Evolutionary conservation across 495 filamentous ascomycete genomes (phyloP).

Genomic region (Peziza echinospora): DNA sequence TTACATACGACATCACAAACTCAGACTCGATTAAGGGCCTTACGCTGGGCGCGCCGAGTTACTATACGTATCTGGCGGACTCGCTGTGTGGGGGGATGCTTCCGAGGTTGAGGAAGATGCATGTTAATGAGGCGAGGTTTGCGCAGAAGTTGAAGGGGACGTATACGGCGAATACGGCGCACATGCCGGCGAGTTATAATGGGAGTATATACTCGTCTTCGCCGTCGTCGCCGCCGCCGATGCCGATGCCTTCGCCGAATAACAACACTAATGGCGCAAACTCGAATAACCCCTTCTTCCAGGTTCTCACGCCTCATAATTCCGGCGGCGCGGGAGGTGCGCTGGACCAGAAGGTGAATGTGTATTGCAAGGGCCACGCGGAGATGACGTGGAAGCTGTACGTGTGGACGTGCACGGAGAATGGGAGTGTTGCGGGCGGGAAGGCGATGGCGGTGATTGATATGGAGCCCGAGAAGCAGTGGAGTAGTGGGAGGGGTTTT

Average conservation of each 20-base stretch:
- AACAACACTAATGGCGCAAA: no score
- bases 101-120: slow-evolving; percentile 49
- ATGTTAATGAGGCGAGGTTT: slow-evolving; percentile 69
- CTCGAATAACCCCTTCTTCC: no score
- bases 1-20: slow-evolving; percentile 68
- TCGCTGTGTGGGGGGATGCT: slow-evolving; percentile 57
- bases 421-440: slow-evolving; percentile 4
- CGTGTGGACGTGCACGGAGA: slow-evolving; percentile 11
- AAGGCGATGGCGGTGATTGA: not conserved
- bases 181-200: slow-evolving; percentile 2
- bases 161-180: not conserved
- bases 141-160: slow-evolving; percentile 42
- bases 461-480: not conserved
- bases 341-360: slow-evolving; percentile 8
- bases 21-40: slow-evolving; percentile 32
- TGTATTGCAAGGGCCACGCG: slow-evolving; percentile 7
- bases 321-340: slow-evolving; percentile 7
- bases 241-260: no score
- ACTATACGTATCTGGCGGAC: slow-evolving; percentile 69
- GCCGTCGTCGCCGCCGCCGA: slow-evolving; percentile 18
- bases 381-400: slow-evolving; percentile 7
- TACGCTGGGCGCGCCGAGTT: slow-evolving; percentile 38
- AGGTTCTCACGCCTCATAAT: slow-evolving; percentile 11
- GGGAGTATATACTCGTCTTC: slow-evolving; percentile 19
- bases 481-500: not conserved